These are phyloP conservation scores for Plicaturopsis crispa DNA, from an alignment of 768 basidiomycete genomes.

Conservation along the genomic window DNA sequence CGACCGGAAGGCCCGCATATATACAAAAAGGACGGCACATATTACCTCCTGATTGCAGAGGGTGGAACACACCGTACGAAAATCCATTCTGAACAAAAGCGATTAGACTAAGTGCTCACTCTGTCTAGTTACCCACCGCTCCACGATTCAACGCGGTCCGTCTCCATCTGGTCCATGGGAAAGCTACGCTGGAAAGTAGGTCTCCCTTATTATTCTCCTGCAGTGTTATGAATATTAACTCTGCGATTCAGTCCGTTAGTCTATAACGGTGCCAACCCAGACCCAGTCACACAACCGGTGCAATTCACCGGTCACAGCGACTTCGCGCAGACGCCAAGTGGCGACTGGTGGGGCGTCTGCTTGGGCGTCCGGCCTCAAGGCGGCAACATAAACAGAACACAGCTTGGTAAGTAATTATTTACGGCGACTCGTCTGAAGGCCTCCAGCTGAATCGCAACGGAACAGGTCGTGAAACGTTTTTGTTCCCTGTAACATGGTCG, in stretches of 20 bases:
- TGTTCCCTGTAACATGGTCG: conserved; percentile 32
- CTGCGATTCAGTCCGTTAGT: no score
- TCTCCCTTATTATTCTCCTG: background rate
- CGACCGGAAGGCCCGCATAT: conserved; percentile 37
- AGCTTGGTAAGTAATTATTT: conserved; percentile 25
- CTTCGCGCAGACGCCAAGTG: conserved; percentile 25
- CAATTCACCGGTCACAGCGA: conserved; percentile 32
- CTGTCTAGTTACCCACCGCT: conserved; percentile 20
- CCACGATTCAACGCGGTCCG: conserved; percentile 30
- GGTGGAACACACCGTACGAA: conserved; percentile 16
- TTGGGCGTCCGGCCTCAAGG: conserved; percentile 30
- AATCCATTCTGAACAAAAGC: no score
- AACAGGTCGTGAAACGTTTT: conserved; percentile 30
- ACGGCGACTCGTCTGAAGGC: no score
- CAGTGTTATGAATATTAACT: no score
- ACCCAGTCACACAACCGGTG: no score
- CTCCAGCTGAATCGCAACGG: no score
- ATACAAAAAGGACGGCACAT: conserved; percentile 28
- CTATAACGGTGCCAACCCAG: no score
- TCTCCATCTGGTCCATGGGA: conserved; percentile 34
- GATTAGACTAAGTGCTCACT: no score
- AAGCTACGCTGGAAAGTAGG: conserved; percentile 20
- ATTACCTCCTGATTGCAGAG: conserved; percentile 34
- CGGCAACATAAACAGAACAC: conserved; percentile 24
- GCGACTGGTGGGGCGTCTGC: conserved; percentile 32